phyloP scores from a whole-genome alignment of 1,139 yeast genomes.

The Debaryomycetaceae sp. region DNA sequence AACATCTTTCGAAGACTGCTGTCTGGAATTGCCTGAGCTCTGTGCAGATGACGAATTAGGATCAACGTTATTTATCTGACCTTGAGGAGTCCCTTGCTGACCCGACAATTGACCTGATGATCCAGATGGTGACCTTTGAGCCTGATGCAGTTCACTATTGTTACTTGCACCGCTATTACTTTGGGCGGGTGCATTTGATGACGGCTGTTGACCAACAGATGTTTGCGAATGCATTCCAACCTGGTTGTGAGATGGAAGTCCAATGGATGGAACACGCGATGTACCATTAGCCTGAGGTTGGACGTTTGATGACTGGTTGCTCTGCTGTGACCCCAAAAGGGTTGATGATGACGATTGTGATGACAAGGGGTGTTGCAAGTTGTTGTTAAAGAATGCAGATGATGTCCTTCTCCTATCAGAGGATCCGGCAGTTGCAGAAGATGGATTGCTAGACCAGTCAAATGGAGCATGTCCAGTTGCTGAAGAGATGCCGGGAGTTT shows the following conservation, averaged over 20 bases:
- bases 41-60: conserved; percentile 4
- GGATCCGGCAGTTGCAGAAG: conserved; percentile 12
- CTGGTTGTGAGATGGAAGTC: conserved; percentile 4
- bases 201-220: conserved; percentile 8
- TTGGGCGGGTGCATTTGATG: conserved; percentile 8
- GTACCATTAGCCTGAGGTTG: conserved; percentile 6
- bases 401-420: conserved; percentile 27
- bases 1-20: conserved; percentile 33
- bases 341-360: conserved; percentile 6
- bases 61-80: neutral
- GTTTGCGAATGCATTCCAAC: conserved; percentile 6
- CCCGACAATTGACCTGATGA: conserved; percentile 9
- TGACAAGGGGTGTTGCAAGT: conserved; percentile 8
- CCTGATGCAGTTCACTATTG: conserved; percentile 4
- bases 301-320: conserved; percentile 2
- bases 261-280: conserved; percentile 1
- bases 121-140: conserved; percentile 8
- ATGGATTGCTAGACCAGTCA: conserved; percentile 28
- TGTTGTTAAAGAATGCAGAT: conserved; percentile 30
- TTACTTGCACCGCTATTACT: conserved; percentile 1
- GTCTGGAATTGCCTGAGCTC: conserved; percentile 4
- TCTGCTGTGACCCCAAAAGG: conserved; percentile 6
- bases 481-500: conserved; percentile 32
- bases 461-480: conserved; percentile 22
- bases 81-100: conserved; percentile 10